These are phyloP conservation scores for Aspergillus neoniger DNA, from an alignment of 2,329 filamentous ascomycete genomes.

Conservation along the genomic window DNA sequence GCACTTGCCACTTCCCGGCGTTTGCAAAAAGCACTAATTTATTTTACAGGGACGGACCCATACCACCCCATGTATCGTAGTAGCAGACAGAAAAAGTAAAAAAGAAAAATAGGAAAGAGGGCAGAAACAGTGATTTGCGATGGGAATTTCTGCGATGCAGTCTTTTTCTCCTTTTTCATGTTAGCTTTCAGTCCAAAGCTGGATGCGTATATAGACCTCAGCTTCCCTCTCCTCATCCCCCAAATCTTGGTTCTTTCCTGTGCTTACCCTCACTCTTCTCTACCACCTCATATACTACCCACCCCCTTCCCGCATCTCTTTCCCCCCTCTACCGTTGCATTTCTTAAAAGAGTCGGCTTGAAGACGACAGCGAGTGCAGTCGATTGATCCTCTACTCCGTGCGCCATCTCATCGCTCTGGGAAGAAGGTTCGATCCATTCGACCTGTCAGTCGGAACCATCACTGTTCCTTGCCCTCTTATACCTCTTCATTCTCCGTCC, in stretches of 20 bases:
- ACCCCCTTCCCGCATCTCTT: not conserved
- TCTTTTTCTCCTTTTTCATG: not conserved
- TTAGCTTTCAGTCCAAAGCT: not conserved
- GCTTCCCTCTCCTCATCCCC: not conserved
- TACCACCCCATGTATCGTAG: not conserved
- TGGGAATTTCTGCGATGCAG: not conserved
- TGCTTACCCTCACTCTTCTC: not conserved
- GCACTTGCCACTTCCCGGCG: not conserved
- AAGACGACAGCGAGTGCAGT: not conserved
- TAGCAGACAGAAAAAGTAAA: slow-evolving; percentile 1
- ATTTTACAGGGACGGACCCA: not conserved
- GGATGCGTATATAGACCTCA: slow-evolving; percentile 1
- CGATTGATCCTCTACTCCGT: not conserved
- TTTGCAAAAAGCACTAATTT: not conserved
- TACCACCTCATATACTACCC: slow-evolving; percentile 1
- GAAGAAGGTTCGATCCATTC: not conserved
- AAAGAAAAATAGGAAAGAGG: slow-evolving; percentile 3
- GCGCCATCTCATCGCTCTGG: not conserved
- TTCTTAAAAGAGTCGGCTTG: not conserved
- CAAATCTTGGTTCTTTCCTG: not conserved
- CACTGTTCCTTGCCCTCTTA: not conserved
- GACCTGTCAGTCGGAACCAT: not conserved
- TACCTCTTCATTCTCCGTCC: not conserved
- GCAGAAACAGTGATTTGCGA: not conserved
- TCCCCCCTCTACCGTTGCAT: not conserved